phyloP scores from a whole-genome alignment of 148 eudicot genomes.

The Cornus controversa region DNA sequence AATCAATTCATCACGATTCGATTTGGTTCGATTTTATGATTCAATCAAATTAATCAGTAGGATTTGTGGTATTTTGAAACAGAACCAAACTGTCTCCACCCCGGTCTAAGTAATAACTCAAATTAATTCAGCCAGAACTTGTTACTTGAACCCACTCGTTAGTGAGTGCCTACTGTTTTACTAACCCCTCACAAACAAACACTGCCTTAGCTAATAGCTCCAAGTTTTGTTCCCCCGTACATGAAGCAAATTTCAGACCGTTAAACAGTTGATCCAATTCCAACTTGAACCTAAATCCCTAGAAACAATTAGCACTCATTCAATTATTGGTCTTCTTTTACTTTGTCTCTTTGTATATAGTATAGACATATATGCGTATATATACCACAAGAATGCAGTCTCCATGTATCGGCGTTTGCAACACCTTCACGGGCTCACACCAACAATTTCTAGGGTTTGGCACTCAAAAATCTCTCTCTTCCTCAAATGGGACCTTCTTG shows the following conservation, averaged over 20 bases:
- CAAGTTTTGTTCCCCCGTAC: background rate
- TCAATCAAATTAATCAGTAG: too few species aligned
- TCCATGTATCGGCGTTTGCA: conserved; percentile 44
- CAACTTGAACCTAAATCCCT: conserved; percentile 6
- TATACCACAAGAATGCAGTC: conserved; percentile 41
- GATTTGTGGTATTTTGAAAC: too few species aligned
- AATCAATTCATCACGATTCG: too few species aligned
- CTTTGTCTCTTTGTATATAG: background rate
- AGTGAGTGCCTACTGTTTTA: too few species aligned
- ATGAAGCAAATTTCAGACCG: background rate
- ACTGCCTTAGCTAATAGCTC: too few species aligned
- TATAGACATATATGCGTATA: background rate
- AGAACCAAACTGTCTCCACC: too few species aligned
- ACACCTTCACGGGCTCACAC: conserved; percentile 17
- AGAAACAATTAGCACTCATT: background rate
- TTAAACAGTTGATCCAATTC: background rate
- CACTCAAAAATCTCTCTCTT: conserved; percentile 9
- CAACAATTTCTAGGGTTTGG: conserved; percentile 31
- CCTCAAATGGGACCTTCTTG: conserved; percentile 11
- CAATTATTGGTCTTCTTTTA: background rate
- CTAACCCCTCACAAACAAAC: too few species aligned
- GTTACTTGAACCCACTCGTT: too few species aligned
- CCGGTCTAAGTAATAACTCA: too few species aligned
- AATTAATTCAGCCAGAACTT: too few species aligned
- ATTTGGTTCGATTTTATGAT: too few species aligned